A percentile compares a stretch with the other conserved stretches of the same genome.
Evolutionary conservation across 2,329 filamentous ascomycete species (phyloP).

Genomic region (Trichoderma pleuroti): DNA sequence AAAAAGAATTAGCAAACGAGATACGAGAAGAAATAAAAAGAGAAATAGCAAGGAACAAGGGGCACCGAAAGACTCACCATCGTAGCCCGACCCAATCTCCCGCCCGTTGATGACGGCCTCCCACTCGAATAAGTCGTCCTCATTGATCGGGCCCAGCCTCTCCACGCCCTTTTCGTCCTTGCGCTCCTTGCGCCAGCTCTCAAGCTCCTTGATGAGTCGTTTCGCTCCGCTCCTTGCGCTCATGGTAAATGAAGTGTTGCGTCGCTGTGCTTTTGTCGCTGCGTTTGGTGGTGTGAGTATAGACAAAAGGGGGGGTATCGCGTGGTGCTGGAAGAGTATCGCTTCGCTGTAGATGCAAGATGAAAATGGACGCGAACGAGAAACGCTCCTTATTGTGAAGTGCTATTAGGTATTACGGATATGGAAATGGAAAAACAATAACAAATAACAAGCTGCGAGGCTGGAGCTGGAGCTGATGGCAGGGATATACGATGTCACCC

Average conservation of each 20-base stretch:
- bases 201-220: constrained; percentile 57
- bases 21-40: neutral
- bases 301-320: neutral
- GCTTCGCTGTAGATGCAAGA: neutral
- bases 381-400: neutral
- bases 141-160: constrained; percentile 52
- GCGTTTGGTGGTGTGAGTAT: neutral
- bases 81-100: constrained; percentile 54
- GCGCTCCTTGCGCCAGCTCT: constrained; percentile 49
- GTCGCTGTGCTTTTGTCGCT: neutral
- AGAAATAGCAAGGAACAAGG: neutral
- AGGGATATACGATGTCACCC: constrained; percentile 26
- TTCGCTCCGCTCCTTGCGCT: constrained; percentile 52
- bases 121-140: constrained; percentile 56
- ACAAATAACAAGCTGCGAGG: constrained; percentile 6
- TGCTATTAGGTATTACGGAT: neutral
- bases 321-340: neutral
- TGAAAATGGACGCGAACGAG: neutral
- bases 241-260: neutral
- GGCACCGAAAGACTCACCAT: constrained; percentile 40
- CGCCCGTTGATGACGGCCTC: constrained; percentile 59
- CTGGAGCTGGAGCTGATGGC: constrained; percentile 16
- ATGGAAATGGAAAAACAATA: constrained; percentile 9
- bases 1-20: neutral
- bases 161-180: constrained; percentile 53